Base-by-base conservation (phyloP, 495 filamentous ascomycete species). In the Alectoria sarmentosa region DNA sequence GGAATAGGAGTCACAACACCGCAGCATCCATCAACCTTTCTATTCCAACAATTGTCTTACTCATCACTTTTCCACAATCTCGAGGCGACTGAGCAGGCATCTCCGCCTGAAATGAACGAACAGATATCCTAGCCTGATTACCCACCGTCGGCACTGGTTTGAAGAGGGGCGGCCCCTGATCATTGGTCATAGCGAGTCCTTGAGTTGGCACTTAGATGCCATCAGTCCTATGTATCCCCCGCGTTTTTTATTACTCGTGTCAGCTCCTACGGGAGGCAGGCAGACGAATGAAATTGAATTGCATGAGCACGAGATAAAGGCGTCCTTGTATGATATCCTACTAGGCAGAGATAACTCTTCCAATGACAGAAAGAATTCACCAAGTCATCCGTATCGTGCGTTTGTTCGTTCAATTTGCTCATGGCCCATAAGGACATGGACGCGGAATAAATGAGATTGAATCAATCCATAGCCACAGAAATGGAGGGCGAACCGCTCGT, bases 31-130 rank as follows among this genome's bases (percentile, higher is more conserved):
- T 48, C 14, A 46, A 9, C 37, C 48, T 58, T 64, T 58, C 52
- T 2, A 34, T 55, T 55, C 49, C 8, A 32, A 55, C 11, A 17
- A 34, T n/a, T 55, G 52, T 55, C 28, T 54, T 34, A 55, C 34
- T 3, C 30, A 55, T 55, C 28, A 57, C 1, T 44, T 46, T 60
- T 42, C n/a, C 23, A 34, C 30, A 34, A 8, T 37, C 44, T 32
- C 5, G 36, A 58, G 39, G n/a, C 54, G 39, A 64, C n/a, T 26
- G 62, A 36, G 62, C 62, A 23, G 62, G 52, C 39, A 46, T 26
- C 38, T 58, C 30, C 34, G 37, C 32, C 37, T 48, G 38, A 60
- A 46, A 26, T 48, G 38, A 60, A 46, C 26, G 58, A 60, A 37
- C 39, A 32, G 38, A 44, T 42, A 32, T 41, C 39, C 42, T 13